These are phyloP conservation scores for Hymenoscyphus fraxineus DNA, from an alignment of 2,329 filamentous ascomycete species.

Conservation along the genomic window DNA sequence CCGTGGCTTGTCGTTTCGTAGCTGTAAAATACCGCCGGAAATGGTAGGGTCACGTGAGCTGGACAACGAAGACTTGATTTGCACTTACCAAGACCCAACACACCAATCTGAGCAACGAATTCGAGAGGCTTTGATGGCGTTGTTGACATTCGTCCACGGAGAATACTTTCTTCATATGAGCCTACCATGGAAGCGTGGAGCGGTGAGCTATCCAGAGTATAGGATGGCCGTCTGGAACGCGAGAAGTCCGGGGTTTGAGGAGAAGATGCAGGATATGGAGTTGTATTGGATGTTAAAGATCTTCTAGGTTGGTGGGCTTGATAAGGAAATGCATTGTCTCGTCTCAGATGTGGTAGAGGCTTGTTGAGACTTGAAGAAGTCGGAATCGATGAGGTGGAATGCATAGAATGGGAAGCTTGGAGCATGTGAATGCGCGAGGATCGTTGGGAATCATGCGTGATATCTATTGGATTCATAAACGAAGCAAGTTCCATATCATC, in stretches of 20 bases:
- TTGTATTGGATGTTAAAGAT: constrained; percentile 61
- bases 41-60: constrained; percentile 82
- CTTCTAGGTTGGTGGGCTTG: constrained; percentile 76
- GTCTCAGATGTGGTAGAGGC: constrained; percentile 46
- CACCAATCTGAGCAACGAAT: constrained; percentile 92
- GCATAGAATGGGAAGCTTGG: constrained; percentile 55
- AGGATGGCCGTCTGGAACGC: constrained; percentile 63
- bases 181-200: constrained; percentile 93
- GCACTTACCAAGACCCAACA: constrained; percentile 84
- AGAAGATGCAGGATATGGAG: constrained; percentile 39
- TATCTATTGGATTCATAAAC: constrained; percentile 48
- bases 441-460: constrained; percentile 37
- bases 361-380: constrained; percentile 41
- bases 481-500: constrained; percentile 66
- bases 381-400: constrained; percentile 39
- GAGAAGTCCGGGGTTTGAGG: constrained; percentile 50
- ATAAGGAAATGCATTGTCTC: constrained; percentile 64
- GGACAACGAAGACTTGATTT: constrained; percentile 82
- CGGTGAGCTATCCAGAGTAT: constrained; percentile 69
- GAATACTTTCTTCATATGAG: constrained; percentile 94
- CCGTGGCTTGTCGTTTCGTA: constrained; percentile 68
- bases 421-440: constrained; percentile 66
- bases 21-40: constrained; percentile 94
- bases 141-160: constrained; percentile 94
- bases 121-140: constrained; percentile 88